Evolutionary conservation across 306 rosid species (phyloP), one percentile per base, ranked within the genome.

Genomic region (Cucurbita argyrosperma): DNA sequence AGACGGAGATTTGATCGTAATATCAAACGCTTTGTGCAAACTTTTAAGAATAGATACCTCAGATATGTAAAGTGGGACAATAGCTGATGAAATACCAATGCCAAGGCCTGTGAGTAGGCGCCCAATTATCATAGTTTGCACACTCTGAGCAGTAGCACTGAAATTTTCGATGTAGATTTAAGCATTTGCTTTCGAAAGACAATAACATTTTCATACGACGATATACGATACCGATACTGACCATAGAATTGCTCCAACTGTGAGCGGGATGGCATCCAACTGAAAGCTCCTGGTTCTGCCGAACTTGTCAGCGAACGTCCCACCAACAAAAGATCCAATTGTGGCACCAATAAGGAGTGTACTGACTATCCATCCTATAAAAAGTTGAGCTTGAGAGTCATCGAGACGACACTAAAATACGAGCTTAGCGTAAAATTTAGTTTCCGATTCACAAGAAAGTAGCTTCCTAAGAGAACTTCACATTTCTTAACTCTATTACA

Each of bases 91-190:
- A 76, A 93, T 88, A 42, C 98, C 98, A 39, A 93, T 93, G 47
- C 98, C 98, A 54, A 93, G 84, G 40, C 98, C 98, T 75, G 96
- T 88, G 83, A 92, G 94, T 76, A 92, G 78, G 30, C 97, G 97
- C 12, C 97, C 97, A 46, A 90, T 77, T 80, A 92, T 92, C 96
- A 92, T 92, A 45, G 89, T 80, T 77, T 88, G 95, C 74, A 92
- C 96, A 84, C 88, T 92, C 87, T 85, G 90, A 46, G 97, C 90
- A n/a, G 97, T 92, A 46, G 95, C 92, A 85, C 97, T 92, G 86
- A 68, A 81, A 82, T 54, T 56, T 62, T 74, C 12, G 16, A 63
- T 16, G 50, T 68, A 61, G 59, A 23, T n/a, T 65, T 60, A 19
- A 45, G 76, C 13, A 26, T 39, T 39, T 49, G 52, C 15, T 67